Percentiles rank a stretch among this genome's conserved stretches.
These are phyloP conservation scores for Aphanomyces stellatus DNA, from an alignment of 352 stramenopile genomes.

Conservation along the genomic window DNA sequence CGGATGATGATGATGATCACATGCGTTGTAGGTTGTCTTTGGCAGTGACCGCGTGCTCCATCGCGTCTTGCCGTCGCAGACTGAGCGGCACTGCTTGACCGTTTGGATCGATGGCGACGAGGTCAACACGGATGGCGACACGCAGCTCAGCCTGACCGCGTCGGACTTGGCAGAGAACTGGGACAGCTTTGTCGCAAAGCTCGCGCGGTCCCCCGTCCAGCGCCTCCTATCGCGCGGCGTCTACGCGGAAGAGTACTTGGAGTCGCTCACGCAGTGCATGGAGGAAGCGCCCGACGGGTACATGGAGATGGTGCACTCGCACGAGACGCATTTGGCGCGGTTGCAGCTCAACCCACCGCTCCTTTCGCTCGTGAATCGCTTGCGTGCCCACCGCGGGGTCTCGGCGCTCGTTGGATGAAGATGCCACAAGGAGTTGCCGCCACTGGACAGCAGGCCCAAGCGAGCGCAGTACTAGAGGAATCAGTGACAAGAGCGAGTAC, in stretches of 20 bases:
- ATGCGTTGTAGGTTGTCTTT: conserved; percentile 36
- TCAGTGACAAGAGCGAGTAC: no score
- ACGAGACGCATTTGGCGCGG: conserved; percentile 52
- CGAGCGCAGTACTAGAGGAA: no score
- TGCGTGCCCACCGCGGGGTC: conserved; percentile 30
- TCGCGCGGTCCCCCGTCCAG: conserved; percentile 53
- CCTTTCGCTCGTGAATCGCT: conserved; percentile 36
- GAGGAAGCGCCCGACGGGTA: conserved; percentile 39
- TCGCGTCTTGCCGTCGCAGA: conserved; percentile 44
- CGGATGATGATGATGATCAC: neutral
- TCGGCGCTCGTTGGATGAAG: no score
- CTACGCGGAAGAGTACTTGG: conserved; percentile 65
- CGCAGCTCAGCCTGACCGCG: conserved; percentile 53
- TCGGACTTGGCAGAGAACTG: conserved; percentile 45
- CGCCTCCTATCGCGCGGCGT: conserved; percentile 63
- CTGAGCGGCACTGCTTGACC: conserved; percentile 53
- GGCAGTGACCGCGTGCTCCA: conserved; percentile 65
- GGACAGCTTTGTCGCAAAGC: conserved; percentile 50
- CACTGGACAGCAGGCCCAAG: no score
- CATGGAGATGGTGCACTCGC: conserved; percentile 47
- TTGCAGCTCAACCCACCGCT: conserved; percentile 38
- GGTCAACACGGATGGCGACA: conserved; percentile 46
- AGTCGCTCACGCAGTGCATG: conserved; percentile 68
- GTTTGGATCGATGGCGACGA: conserved; percentile 48
- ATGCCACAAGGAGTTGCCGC: no score